phyloP scores from a whole-genome alignment of 2,329 filamentous ascomycete species.

The Emmonsia crescens region DNA sequence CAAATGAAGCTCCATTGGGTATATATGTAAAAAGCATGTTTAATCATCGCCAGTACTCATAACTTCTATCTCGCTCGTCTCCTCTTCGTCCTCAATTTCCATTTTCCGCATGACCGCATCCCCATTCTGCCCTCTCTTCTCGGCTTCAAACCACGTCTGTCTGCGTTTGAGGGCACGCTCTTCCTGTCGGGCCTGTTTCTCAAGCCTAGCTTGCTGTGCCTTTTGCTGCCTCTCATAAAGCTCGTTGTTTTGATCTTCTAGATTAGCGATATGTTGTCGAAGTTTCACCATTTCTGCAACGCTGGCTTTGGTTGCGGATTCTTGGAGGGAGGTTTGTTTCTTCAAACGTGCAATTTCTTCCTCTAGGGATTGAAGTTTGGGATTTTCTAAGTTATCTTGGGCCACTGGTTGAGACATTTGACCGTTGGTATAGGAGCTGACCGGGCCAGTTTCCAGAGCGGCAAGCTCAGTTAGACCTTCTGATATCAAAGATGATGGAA shows the following conservation, averaged over 20 bases:
- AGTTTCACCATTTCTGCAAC: conserved; percentile 27
- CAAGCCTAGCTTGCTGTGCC: conserved; percentile 22
- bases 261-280: conserved; percentile 24
- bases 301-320: conserved; percentile 26
- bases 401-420: background rate
- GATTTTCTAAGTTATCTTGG: conserved; percentile 10
- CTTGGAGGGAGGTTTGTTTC: conserved; percentile 20
- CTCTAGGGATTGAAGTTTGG: conserved; percentile 25
- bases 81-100: conserved; percentile 25
- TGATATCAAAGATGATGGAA: conserved; percentile 29
- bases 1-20: background rate
- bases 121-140: conserved; percentile 34
- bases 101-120: conserved; percentile 30
- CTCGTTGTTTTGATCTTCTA: conserved; percentile 30
- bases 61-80: conserved; percentile 27
- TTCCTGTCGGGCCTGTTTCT: conserved; percentile 29
- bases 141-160: conserved; percentile 36
- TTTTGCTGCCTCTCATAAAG: conserved; percentile 30
- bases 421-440: conserved; percentile 6
- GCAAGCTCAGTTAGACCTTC: conserved; percentile 32
- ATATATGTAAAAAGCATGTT: background rate
- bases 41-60: conserved; percentile 23
- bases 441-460: conserved; percentile 15
- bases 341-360: conserved; percentile 31
- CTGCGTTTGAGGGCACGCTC: conserved; percentile 30